Percentiles rank a stretch among this genome's conserved stretches.
Conservation (phyloP, 1,284 basidiomycete species). For the Ceratobasidium sp. region DNA sequence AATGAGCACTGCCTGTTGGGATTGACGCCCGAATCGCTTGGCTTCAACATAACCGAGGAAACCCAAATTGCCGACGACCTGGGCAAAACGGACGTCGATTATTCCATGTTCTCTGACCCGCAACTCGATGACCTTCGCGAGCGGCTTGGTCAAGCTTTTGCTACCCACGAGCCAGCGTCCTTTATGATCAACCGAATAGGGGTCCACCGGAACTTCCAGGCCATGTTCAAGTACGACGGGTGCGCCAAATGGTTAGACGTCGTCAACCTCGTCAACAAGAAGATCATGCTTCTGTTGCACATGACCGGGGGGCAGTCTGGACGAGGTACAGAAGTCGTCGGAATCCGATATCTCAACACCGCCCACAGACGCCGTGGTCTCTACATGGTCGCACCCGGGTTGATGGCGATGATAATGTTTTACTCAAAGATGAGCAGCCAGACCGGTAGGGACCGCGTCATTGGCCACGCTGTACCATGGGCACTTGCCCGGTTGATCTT, state of each 20-base stretch:
- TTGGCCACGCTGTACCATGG: slow-evolving; percentile 7
- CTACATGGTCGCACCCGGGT: background rate
- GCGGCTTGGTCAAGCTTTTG: too few species aligned
- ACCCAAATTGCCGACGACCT: background rate
- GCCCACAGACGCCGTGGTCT: background rate
- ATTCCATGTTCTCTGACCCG: too few species aligned
- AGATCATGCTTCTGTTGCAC: too few species aligned
- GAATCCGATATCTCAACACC: background rate
- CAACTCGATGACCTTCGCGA: too few species aligned
- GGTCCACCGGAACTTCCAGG: too few species aligned
- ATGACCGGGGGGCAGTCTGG: background rate
- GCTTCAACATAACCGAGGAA: background rate
- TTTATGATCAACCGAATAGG: too few species aligned
- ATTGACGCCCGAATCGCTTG: background rate
- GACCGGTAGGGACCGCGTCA: background rate
- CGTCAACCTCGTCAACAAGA: too few species aligned
- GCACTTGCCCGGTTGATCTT: background rate
- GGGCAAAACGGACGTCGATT: background rate
- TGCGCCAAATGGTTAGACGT: too few species aligned
- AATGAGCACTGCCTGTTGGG: too few species aligned
- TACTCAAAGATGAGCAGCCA: background rate
- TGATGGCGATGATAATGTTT: background rate
- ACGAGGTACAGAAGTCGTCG: background rate
- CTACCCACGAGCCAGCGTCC: too few species aligned
- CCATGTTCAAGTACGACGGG: too few species aligned